These are phyloP conservation scores for Lachnellula willkommii DNA, from an alignment of 2,329 filamentous ascomycete genomes.

Conservation along the genomic window DNA sequence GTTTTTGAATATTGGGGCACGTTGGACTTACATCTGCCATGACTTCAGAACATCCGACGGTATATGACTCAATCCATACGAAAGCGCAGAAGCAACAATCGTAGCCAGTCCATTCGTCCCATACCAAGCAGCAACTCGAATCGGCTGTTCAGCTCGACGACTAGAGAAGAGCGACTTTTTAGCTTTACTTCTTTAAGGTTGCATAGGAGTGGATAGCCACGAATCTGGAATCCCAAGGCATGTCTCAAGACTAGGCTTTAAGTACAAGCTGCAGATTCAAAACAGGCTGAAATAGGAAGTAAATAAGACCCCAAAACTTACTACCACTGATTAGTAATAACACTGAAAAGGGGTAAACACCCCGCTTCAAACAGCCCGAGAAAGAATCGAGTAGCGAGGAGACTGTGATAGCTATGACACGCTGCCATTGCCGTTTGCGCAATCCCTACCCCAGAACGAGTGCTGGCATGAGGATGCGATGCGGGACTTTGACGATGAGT, in stretches of 20 bases:
- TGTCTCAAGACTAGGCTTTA: too few relatives aligned
- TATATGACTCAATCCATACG: slow-evolving; percentile 32
- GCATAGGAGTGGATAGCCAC: too few relatives aligned
- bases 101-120: slow-evolving; percentile 30
- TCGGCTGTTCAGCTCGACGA: slow-evolving; percentile 34
- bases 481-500: slow-evolving; percentile 57
- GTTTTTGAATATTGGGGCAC: slow-evolving; percentile 31
- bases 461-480: slow-evolving; percentile 51
- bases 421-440: slow-evolving; percentile 43
- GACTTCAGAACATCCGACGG: slow-evolving; percentile 42
- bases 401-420: slow-evolving; percentile 59
- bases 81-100: slow-evolving; percentile 29
- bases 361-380: slow-evolving; percentile 70
- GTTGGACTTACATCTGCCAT: slow-evolving; percentile 27
- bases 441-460: slow-evolving; percentile 45
- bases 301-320: too few relatives aligned
- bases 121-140: slow-evolving; percentile 34
- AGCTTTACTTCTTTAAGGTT: too few relatives aligned
- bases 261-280: too few relatives aligned
- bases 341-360: slow-evolving; percentile 35
- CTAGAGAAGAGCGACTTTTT: too few relatives aligned
- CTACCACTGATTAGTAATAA: slow-evolving; percentile 37
- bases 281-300: too few relatives aligned
- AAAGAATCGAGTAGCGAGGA: slow-evolving; percentile 78
- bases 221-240: too few relatives aligned